Evolutionary conservation across 1,284 basidiomycete genomes (phyloP).

Genomic region (Irpex rosettiformis): DNA sequence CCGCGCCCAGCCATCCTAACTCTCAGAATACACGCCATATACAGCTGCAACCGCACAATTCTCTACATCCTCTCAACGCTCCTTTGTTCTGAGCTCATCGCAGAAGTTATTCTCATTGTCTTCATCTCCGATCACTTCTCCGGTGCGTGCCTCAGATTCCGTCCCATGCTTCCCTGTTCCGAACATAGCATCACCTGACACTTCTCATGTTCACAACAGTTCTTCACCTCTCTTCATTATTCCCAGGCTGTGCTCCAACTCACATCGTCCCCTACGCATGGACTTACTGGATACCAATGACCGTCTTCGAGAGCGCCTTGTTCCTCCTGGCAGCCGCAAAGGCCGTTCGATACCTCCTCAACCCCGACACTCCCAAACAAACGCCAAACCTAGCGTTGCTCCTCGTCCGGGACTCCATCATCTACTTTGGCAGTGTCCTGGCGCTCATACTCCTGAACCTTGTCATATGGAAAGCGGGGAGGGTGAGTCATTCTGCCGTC

Average conservation of each 20-base stretch:
- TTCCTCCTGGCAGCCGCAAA: neutral
- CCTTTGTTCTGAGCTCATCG: neutral
- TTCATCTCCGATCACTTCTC: constrained; percentile 1
- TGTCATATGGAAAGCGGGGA: neutral
- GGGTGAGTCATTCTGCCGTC: neutral
- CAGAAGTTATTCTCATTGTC: constrained; percentile 1
- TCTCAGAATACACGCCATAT: constrained; percentile 4
- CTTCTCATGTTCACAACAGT: neutral
- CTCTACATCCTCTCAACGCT: neutral
- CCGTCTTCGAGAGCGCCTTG: constrained; percentile 4
- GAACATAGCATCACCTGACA: neutral
- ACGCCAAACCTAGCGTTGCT: neutral
- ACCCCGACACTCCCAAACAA: neutral
- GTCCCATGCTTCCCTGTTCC: neutral
- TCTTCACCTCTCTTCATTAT: neutral
- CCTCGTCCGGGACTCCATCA: constrained; percentile 2
- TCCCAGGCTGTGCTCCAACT: constrained; percentile 1
- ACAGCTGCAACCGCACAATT: neutral
- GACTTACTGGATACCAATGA: constrained; percentile 8
- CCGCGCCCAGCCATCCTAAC: constrained; percentile 1
- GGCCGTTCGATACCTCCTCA: neutral
- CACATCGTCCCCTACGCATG: constrained; percentile 1
- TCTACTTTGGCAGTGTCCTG: constrained; percentile 4
- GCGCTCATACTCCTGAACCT: constrained; percentile 3
- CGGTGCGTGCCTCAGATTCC: neutral